Base-by-base conservation (phyloP, 202 grass and related monocot species). In the Elaeis oleifera region DNA sequence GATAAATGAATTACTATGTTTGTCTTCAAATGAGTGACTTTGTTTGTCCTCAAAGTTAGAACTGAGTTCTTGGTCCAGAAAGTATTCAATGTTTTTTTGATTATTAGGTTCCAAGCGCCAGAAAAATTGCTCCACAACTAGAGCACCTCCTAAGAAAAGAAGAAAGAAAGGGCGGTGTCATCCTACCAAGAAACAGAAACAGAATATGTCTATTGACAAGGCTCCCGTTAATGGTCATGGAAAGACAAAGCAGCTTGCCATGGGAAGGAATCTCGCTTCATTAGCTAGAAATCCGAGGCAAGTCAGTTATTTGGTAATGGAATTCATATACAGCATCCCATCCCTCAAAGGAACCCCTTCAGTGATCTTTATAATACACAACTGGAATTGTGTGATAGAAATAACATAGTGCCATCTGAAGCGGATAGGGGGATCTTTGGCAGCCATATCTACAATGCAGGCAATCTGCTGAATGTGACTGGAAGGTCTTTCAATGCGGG, bases 21-120 rank as follows among this genome's bases (percentile, higher is more conserved):
- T 77, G 77, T 3, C 73, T 16, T 44, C 36, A 44, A 44, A 44
- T 44, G 36, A 44, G 11, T 9, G 13, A 44, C 59, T 74, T 74
- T 77, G 64, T 65, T 77, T 77, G 70, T 2, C 73, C 13, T 60
- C 1, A 29, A 81, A 74, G 69, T 74, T 85, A 67, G 17, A 54
- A 36, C 23, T 54, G 3, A 32, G 28, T 51, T 44, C 36, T 13
- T 44, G 36, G 36, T 44, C 36, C 36, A 44, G 36, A 44, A 44
- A 27, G 13, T 17, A 19, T 67, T 54, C 4, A 15, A 2, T 2
- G 8, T 27, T 53, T 14, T 28, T 6, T 53, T 54, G 9, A 8
- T 54, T 54, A 21, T 6, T 39, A 68, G 65, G 65, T 44, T 39
- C 28, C 4, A 36, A 14, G n/a, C 6, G 13, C 53, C 65, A 23